Base-by-base conservation (phyloP, 2,329 filamentous ascomycete genomes). In the Grosmannia huntii region DNA sequence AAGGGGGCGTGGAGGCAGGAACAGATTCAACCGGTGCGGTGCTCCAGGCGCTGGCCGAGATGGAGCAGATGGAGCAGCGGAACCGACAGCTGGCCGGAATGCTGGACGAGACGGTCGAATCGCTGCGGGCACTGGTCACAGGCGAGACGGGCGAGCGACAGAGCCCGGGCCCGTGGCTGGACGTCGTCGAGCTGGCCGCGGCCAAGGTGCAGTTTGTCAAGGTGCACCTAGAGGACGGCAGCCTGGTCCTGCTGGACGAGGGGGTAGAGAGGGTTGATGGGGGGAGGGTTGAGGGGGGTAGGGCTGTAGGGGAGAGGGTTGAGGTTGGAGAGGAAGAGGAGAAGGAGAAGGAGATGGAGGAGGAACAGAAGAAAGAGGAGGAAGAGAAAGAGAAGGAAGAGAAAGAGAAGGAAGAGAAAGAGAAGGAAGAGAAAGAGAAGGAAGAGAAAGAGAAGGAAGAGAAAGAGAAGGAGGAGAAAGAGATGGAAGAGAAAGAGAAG, bases 31-130 rank as follows among this genome's bases (percentile, higher is more conserved):
- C 16, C 16, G 36, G 48, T 0, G 49, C 58, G n/a, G 56, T 59
- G 1, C 28, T 60, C 53, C 55, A 53, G 12, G 31, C 48, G 0
- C 38, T 62, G 12, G 38, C 55, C 5, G 72, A 75, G 53, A 51
- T 61, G 55, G 60, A 90, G 65, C 73, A 75, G 51, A 53, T 59
- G 53, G 59, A 90, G 65, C 73, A 71, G 56, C 79, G 87, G 53
- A 90, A 90, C 64, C 77, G 76, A 62, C 79, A 83, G 60, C 70
- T 92, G 21, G 84, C 86, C 1, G 72, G 74, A 33, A 82, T 91
- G 77, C 77, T 92, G 11, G 82, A 85, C 57, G 81, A 83, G 61
- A 83, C 84, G 1, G 78, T 89, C 25, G 71, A 76, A 1, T 80
- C 80, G 53, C 75, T 92, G 1, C 84, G 82, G 72, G 73, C 77